Evolutionary conservation across 192 early-diverging fungal genomes (phyloP), one percentile per base, ranked within the genome.

Genomic region (Coemansia sp.): DNA sequence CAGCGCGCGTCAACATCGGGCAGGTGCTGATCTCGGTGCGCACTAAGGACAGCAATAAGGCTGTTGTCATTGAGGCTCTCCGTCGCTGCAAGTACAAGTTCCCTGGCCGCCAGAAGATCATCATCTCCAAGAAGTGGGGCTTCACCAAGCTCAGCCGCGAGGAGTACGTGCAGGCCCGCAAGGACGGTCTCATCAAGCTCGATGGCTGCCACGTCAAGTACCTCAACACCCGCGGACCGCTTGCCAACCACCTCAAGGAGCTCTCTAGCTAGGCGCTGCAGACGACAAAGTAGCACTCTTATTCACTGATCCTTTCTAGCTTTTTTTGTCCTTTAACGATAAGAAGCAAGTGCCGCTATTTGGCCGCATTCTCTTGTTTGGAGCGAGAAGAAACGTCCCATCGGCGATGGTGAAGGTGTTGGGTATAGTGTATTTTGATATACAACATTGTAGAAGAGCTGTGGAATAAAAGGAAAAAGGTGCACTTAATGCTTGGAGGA

Each of bases 111-210:
- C 97, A 98, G 85, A 97, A 96, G 89, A 96, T 99, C 77, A 91
- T 99, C 76, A 84, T 99, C 72, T 99, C 97, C 81, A 97, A 98
- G 89, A 98, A 98, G 87, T 98, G 97, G 97, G 97, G 97, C 68
- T 98, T 99, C 89, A 99, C 97, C 87, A 97, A 97, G 87, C 86
- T 97, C 64, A 86, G 92, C 63, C 92, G 95, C 68, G 92, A 93
- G 75, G 91, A 96, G 72, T 99, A 97, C 84, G 83, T 89, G 48
- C 88, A 83, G 43, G 87, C 85, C 61, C 91, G 94, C 76, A 77
- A 83, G 67, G 86, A 86, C 58, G 93, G 93, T 63, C 84, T 84
- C 43, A 85, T 98, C 66, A 90, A 90, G 79, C 92, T 92, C 61
- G 97, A 99, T 84, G 95, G 95, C 72, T 91, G 89, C 78, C 90